phyloP scores from a whole-genome alignment of 768 basidiomycete genomes.

The Suillus ampliporus region DNA sequence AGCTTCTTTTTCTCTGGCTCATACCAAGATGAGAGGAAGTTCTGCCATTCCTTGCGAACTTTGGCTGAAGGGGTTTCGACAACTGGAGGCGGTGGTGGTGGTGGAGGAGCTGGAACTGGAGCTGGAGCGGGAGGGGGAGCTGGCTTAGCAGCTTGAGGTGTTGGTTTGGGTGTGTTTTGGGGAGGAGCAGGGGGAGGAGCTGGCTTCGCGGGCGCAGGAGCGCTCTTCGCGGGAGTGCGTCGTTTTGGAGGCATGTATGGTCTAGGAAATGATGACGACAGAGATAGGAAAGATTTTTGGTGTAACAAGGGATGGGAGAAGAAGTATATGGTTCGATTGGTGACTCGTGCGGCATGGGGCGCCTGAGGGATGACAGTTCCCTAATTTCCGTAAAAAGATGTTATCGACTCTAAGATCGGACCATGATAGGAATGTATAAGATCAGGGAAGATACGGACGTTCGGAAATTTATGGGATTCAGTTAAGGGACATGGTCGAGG shows the following conservation, averaged over 20 bases:
- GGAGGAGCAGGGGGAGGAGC: conserved; percentile 14
- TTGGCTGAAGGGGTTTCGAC: conserved; percentile 26
- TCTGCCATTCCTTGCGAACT: conserved; percentile 38
- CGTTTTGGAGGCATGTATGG: conserved; percentile 37
- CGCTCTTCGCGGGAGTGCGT: conserved; percentile 25
- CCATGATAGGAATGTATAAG: conserved; percentile 38
- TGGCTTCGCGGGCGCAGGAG: conserved; percentile 18
- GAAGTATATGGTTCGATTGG: conserved; percentile 25
- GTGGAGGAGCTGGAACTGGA: conserved; percentile 11
- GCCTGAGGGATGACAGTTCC: conserved; percentile 24
- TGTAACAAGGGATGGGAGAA: conserved; percentile 21
- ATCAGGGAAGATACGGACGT: conserved; percentile 29
- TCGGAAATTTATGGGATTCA: conserved; percentile 1
- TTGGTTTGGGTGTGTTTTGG: conserved; percentile 15
- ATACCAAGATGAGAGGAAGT: conserved; percentile 35
- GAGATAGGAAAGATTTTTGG: background rate
- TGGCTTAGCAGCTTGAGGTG: conserved; percentile 19
- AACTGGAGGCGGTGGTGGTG: conserved; percentile 23
- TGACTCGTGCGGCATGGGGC: conserved; percentile 35
- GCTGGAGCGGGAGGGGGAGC: conserved; percentile 5
- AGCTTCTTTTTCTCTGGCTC: conserved; percentile 35
- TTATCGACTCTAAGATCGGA: conserved; percentile 35
- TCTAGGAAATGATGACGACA: background rate
- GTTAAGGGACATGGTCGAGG: background rate
- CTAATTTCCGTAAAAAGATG: conserved; percentile 28